Base-by-base conservation (phyloP, 1,139 yeast species). In the Taphrina pruni region DNA sequence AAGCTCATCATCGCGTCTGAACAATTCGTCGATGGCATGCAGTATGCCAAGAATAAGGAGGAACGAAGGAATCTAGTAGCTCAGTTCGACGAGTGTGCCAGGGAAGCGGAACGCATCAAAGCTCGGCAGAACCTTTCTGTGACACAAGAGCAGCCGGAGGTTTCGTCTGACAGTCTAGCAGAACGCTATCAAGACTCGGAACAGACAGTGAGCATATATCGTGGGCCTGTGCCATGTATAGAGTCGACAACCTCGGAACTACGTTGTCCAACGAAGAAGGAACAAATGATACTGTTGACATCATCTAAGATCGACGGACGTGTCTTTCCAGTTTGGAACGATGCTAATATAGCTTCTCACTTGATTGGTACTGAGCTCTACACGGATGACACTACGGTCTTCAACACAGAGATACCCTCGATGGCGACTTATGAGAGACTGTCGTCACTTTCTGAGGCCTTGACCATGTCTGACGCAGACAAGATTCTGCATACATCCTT, bases 401-500 rank as follows among this genome's bases (percentile, higher is more conserved):
- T 32, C 45, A 12, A 20, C 6, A 20, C 48, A 5, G 48, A 45
- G 0, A 14, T 45, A 26, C 12, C 5, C 43, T 35, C 36, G 12
- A 17, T 46, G 26, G 14, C 11, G 39, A 32, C 36, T 12, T 41
- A 21, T 14, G 14, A 9, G 41, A 26, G 66, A 12, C 14, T 55
- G 9, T 8, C 56, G 20, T 45, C 20, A 21, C 7, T 21, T 9
- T 11, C 50, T 12, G 32, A n/a, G 20, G 36, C 36, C 0, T 21
- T 50, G 14, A 12, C 36, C 38, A 26, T 54, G 60, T 46, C 46
- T 32, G 52, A 62, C 32, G 45, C 45, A 12, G 51, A 20, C n/a
- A 12, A 39, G 17, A 7, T 17, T n/a, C 52, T 55, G 14, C 46
- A 77, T 70, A 69, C 68, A 54, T 79, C 74, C 5, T 76, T 83